Percentiles rank a stretch among this genome's conserved stretches.
phyloP scores from a whole-genome alignment of 106 monocot species.

The Hemerocallis citrina region DNA sequence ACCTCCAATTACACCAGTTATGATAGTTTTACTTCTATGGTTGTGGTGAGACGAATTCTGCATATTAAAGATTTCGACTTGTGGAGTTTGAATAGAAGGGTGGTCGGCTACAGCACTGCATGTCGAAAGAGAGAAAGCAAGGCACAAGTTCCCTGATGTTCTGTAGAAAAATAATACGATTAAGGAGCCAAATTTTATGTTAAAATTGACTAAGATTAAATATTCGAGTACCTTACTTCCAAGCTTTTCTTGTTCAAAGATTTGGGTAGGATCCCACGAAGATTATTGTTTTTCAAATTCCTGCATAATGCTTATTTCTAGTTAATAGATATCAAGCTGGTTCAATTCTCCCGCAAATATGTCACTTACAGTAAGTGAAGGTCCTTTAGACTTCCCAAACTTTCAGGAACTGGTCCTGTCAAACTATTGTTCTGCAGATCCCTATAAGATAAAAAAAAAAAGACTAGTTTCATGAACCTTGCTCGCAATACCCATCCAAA shows the following conservation, averaged over 20 bases:
- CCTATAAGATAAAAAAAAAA: conserved; percentile 9
- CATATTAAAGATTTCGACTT: conserved; percentile 18
- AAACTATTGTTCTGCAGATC: conserved; percentile 48
- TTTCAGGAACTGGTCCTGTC: conserved; percentile 36
- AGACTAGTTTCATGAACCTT: background rate
- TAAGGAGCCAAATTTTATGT: background rate
- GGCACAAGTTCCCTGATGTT: conserved; percentile 43
- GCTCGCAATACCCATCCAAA: background rate
- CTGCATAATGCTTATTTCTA: conserved; percentile 6
- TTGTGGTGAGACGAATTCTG: conserved; percentile 1
- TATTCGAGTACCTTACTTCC: conserved; percentile 29
- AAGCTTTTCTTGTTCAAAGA: conserved; percentile 31
- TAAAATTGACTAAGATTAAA: background rate
- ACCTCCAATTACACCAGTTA: conserved; percentile 20
- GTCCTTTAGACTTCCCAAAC: conserved; percentile 36
- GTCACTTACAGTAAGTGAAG: conserved; percentile 41
- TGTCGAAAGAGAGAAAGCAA: conserved; percentile 25
- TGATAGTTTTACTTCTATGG: conserved; percentile 10
- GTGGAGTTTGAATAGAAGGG: conserved; percentile 36
- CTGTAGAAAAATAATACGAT: conserved; percentile 16
- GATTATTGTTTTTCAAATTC: conserved; percentile 48
- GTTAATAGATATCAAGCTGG: no score
- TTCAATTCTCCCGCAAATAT: background rate
- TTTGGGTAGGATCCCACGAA: conserved; percentile 29
- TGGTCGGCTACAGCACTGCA: conserved; percentile 16